Conservation (phyloP, 345 rosid genomes). For the Euphorbia pulcherrima region DNA sequence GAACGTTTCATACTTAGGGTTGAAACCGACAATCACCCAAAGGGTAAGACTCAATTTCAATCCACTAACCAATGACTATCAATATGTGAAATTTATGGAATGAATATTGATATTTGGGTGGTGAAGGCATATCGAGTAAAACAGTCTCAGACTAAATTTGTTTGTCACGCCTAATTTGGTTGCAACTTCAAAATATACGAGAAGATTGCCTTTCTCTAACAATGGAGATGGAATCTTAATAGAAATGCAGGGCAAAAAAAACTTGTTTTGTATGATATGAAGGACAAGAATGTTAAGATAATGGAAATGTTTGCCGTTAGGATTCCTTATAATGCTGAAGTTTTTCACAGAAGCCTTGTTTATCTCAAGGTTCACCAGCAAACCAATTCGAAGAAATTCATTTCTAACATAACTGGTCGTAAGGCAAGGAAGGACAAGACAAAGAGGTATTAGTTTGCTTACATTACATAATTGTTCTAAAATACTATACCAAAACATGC, state of each 20-base stretch:
- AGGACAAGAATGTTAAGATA: background rate
- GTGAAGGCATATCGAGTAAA: slow-evolving; percentile 3
- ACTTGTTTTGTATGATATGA: background rate
- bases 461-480: background rate
- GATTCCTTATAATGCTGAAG: background rate
- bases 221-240: background rate
- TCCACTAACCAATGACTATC: slow-evolving; percentile 5
- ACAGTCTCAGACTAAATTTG: background rate
- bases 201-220: background rate
- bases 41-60: too few relatives aligned
- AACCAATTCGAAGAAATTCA: background rate
- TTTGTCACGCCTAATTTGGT: background rate
- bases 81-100: background rate
- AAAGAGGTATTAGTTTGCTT: background rate
- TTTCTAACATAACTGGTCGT: background rate
- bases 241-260: background rate
- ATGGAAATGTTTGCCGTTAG: background rate
- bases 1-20: too few relatives aligned
- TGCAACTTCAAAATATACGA: background rate
- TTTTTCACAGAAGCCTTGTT: slow-evolving; percentile 8
- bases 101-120: background rate
- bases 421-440: slow-evolving; percentile 1
- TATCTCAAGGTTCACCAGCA: background rate
- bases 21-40: too few relatives aligned
- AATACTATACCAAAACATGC: too few relatives aligned